Base-by-base conservation (phyloP, 2,329 filamentous ascomycete genomes). In the Fusarium humuli region DNA sequence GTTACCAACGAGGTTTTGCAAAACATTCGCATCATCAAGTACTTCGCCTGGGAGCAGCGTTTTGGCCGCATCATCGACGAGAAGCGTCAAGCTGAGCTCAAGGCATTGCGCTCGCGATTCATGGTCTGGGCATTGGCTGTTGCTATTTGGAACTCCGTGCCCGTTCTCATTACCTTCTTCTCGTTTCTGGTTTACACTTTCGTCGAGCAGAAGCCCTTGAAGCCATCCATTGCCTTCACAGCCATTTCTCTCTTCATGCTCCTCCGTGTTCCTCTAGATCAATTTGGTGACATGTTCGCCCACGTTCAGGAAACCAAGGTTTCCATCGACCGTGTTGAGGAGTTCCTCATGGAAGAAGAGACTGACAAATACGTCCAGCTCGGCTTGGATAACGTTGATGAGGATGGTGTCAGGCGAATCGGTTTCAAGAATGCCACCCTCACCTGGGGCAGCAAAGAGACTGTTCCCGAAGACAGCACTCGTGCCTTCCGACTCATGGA, bases 11-110 rank as follows among this genome's bases (percentile, higher is more conserved):
- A 99, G 80, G 92, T 98, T 10, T 84, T 99, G 29, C 94, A 97
- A 77, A 99, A 98, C 75, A 98, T 99, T 71, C 90, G 96, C 54
- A 98, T 99, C 78, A 98, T 99, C 87, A 99, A 99, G 79, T 99
- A 96, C 80, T 99, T 99, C 78, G 95, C 96, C 0, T 99, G 96
- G 96, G 96, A 99, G 79, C 90, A 94, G 74, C 92, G 95, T 4
- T 99, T 98, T 78, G 89, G 92, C 61, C 88, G 89, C 23, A 90
- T 93, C 57, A 94, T 99, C 34, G 92, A 97, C 65, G 95, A 98
- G 79, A 98, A 97, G 82, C 90, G 96, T 67, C 85, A 86, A 45
- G 84, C 84, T 5, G 96, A 99, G 79, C 85, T 99, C 54, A 90
- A 87, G 73, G 89, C 93, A 32, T 81, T 99, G 57, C 91, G 94